These are phyloP conservation scores for Diaporthe capsici DNA, from an alignment of 2,329 filamentous ascomycete species.

Conservation along the genomic window DNA sequence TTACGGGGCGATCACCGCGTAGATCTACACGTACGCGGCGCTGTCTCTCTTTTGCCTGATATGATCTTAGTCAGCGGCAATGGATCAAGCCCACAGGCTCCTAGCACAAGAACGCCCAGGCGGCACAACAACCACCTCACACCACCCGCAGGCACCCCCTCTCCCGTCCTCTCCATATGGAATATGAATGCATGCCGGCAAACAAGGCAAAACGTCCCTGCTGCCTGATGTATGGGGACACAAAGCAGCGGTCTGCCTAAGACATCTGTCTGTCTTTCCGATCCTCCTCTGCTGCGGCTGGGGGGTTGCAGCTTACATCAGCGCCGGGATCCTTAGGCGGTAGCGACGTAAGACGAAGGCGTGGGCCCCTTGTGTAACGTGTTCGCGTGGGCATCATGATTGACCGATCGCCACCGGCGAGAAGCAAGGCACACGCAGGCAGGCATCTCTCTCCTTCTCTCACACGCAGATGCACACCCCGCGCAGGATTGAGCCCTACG, in stretches of 20 bases:
- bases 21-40: background rate
- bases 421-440: slow-evolving; percentile 1
- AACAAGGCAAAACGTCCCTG: background rate
- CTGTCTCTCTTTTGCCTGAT: background rate
- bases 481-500: slow-evolving; percentile 33
- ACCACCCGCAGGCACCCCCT: background rate
- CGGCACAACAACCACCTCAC: background rate
- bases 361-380: slow-evolving; percentile 19
- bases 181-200: background rate
- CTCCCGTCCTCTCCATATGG: background rate
- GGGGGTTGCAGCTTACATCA: slow-evolving; percentile 40
- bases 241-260: slow-evolving; percentile 39
- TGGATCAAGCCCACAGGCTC: too few relatives aligned
- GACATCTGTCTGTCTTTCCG: background rate
- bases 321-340: slow-evolving; percentile 8
- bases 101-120: background rate
- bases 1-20: background rate
- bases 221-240: slow-evolving; percentile 14
- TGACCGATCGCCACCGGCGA: background rate
- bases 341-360: slow-evolving; percentile 36
- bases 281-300: background rate
- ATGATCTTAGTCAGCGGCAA: background rate
- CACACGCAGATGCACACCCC: slow-evolving; percentile 3
- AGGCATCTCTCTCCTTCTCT: background rate
- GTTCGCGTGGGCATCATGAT: slow-evolving; percentile 11